Evolutionary conservation across 2,329 filamentous ascomycete genomes (phyloP), one percentile per base, ranked within the genome.

Genomic region (Colletotrichum cordylinicola): DNA sequence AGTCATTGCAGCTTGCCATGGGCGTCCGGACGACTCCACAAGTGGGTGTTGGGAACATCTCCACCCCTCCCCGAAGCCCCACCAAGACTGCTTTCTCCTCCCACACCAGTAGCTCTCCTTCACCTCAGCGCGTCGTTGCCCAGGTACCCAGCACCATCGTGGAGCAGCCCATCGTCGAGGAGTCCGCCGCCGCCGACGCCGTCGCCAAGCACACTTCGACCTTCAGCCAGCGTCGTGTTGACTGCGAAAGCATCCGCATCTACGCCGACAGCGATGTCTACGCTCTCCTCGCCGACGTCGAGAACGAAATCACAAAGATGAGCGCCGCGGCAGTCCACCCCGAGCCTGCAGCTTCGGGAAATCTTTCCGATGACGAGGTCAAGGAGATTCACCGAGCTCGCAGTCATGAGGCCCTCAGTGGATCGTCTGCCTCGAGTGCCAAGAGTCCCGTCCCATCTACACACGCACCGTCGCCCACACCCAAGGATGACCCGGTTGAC

Each of bases 181-280:
- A 88, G 55, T 85, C 78, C n/a, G 21, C 43, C 43, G 43, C 43
- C 43, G 43, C 33, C 33, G 33, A n/a, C 43, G 74, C 78, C 69
- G 80, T 73, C 62, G 76, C 78, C 62, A 79, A 67, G 55, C 79
- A 78, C 2, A 80, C 79, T n/a, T 78, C 78, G 16, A 80, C 84
- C 52, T 80, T 81, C 35, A 77, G 75, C 24, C 73, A 78, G n/a
- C 78, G 80, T 13, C 84, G 88, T 58, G 80, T 83, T 15, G 88
- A 88, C 27, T 87, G 91, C 48, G 91, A 94, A 82, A 94, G 92
- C 81, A 94, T 94, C 75, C 90, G 91, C 27, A 89, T 94, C 78
- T 94, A 94, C 78, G 92, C 92, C 27, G 92, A 92, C 74, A 90
- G 91, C 75, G 92, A 93, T 62, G 90, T 95, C 10, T 94, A 92